Evolutionary conservation across 805 yeast species (phyloP).

Genomic region (Dipodascopsis uninucleata): DNA sequence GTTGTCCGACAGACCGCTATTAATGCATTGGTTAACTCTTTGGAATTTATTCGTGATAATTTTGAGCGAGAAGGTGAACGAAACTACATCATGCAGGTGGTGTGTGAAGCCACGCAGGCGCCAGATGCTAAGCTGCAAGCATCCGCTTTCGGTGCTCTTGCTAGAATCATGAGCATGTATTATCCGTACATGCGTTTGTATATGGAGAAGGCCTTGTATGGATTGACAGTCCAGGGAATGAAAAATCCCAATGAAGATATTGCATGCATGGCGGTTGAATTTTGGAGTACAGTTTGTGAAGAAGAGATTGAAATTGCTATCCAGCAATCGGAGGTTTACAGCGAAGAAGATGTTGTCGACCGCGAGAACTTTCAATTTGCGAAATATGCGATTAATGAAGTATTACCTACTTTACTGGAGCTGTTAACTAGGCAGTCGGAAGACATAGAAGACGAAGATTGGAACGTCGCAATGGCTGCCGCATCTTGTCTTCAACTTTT

Average conservation of each 20-base stretch:
- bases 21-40: slow-evolving; percentile 84
- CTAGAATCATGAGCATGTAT: slow-evolving; percentile 85
- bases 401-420: slow-evolving; percentile 78
- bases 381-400: slow-evolving; percentile 73
- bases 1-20: slow-evolving; percentile 84
- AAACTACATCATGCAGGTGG: slow-evolving; percentile 96
- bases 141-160: slow-evolving; percentile 92
- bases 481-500: slow-evolving; percentile 94
- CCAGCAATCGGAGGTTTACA: slow-evolving; percentile 39
- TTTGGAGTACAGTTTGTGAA: slow-evolving; percentile 99
- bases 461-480: slow-evolving; percentile 98
- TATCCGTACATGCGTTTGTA: slow-evolving; percentile 87
- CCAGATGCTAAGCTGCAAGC: slow-evolving; percentile 78
- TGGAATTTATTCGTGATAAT: slow-evolving; percentile 82
- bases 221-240: slow-evolving; percentile 89
- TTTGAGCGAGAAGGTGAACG: slow-evolving; percentile 93
- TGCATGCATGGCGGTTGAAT: slow-evolving; percentile 97
- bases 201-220: slow-evolving; percentile 95
- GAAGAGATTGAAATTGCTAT: slow-evolving; percentile 81
- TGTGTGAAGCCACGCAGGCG: slow-evolving; percentile 97
- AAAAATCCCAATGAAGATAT: slow-evolving; percentile 77
- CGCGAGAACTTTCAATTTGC: slow-evolving; percentile 75
- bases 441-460: slow-evolving; percentile 84
- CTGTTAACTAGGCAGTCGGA: slow-evolving; percentile 86
- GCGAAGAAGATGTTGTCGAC: slow-evolving; percentile 43